These are phyloP conservation scores for Solanum medicagineum DNA, from an alignment of 257 asterid genomes.

Conservation along the genomic window DNA sequence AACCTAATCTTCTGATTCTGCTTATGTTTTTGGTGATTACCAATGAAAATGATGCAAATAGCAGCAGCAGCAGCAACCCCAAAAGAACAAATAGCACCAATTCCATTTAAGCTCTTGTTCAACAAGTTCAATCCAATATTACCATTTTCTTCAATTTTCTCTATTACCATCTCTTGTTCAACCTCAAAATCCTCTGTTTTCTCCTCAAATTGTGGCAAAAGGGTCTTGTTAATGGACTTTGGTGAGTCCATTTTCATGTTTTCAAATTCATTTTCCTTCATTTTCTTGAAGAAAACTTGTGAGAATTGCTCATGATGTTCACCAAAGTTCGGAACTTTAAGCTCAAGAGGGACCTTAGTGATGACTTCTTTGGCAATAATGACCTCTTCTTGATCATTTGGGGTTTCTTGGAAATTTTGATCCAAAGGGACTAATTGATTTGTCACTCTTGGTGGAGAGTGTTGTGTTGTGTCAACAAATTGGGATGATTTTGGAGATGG, in stretches of 20 bases:
- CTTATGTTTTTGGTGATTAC: conserved; percentile 14
- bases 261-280: conserved; percentile 53
- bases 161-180: conserved; percentile 1
- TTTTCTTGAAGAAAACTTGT: conserved; percentile 75
- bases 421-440: conserved; percentile 16
- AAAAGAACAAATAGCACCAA: conserved; percentile 71
- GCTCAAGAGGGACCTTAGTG: conserved; percentile 1
- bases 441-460: neutral
- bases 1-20: conserved; percentile 37
- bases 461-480: conserved; percentile 20
- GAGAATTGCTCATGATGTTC: conserved; percentile 30
- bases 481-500: conserved; percentile 3
- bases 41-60: conserved; percentile 43
- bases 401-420: neutral
- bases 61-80: conserved; percentile 68
- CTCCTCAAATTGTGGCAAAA: conserved; percentile 30
- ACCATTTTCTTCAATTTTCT: neutral
- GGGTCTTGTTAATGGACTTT: conserved; percentile 8
- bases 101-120: conserved; percentile 57
- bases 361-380: neutral
- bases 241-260: conserved; percentile 78
- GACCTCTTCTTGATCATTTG: conserved; percentile 1
- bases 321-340: neutral
- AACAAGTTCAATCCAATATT: conserved; percentile 28
- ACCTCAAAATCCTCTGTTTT: conserved; percentile 2